Percentiles rank a stretch among this genome's conserved stretches.
phyloP scores from a whole-genome alignment of 1,284 basidiomycete genomes.

The Apiotrichum sp. region DNA sequence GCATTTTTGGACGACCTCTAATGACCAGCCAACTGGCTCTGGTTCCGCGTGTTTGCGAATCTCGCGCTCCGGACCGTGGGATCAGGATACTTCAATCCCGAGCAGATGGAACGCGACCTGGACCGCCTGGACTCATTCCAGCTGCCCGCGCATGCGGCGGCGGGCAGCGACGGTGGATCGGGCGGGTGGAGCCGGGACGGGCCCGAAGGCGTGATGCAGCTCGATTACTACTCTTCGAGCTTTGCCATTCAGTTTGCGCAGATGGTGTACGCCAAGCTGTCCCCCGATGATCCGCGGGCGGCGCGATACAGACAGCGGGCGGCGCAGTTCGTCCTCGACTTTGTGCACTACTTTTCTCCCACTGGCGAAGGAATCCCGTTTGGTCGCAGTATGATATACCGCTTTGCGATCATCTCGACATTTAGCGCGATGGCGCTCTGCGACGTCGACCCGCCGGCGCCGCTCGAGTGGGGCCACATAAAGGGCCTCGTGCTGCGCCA shows the following conservation, averaged over 20 bases:
- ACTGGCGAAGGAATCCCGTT: slow-evolving; percentile 70
- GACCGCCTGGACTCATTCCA: slow-evolving; percentile 73
- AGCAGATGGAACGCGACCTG: slow-evolving; percentile 65
- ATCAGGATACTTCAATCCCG: slow-evolving; percentile 55
- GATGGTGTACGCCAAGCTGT: slow-evolving; percentile 59
- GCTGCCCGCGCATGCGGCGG: slow-evolving; percentile 47
- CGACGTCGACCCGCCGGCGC: slow-evolving; percentile 60
- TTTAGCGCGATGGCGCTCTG: slow-evolving; percentile 68
- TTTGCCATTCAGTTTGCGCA: slow-evolving; percentile 74
- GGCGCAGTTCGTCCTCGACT: slow-evolving; percentile 59
- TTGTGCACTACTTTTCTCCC: slow-evolving; percentile 67
- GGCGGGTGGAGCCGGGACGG: slow-evolving; percentile 68
- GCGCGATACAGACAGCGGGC: slow-evolving; percentile 61
- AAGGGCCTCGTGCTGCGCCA: slow-evolving; percentile 69
- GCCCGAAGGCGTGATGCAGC: slow-evolving; percentile 66
- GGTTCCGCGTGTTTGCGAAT: slow-evolving; percentile 76
- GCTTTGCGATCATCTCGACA: slow-evolving; percentile 71
- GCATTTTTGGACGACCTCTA: background rate
- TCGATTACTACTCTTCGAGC: slow-evolving; percentile 71
- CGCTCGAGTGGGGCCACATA: slow-evolving; percentile 62
- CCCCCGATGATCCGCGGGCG: slow-evolving; percentile 59
- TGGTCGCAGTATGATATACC: slow-evolving; percentile 67
- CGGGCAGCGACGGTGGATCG: slow-evolving; percentile 46
- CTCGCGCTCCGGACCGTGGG: slow-evolving; percentile 61
- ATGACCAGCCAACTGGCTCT: slow-evolving; percentile 63